Evolutionary conservation across 108 stramenopile genomes (phyloP), one percentile per base, ranked within the genome.

Genomic region (Cyclotella baltica): DNA sequence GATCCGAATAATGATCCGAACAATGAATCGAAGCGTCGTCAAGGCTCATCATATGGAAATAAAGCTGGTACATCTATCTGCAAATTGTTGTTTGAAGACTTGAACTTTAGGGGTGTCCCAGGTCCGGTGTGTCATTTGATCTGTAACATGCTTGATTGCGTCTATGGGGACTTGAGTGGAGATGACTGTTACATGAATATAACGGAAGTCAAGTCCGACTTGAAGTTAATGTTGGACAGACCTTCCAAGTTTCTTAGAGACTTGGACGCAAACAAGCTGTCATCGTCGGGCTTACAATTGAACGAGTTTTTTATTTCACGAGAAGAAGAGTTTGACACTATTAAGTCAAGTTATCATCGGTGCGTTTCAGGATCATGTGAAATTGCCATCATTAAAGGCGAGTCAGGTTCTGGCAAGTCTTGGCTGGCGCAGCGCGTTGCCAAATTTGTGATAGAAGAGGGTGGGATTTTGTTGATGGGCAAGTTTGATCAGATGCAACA

Each of bases 401-500:
- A n/a, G n/a, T n/a, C n/a, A n/a, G n/a, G n/a, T n/a, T n/a, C n/a
- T n/a, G n/a, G n/a, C n/a, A n/a, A n/a, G n/a, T n/a, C n/a, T n/a
- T n/a, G n/a, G n/a, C n/a, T n/a, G n/a, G 70, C 58, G 11, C 27
- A 70, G 1, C 51, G 53, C 10, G 20, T 70, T 3, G 58, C 28
- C 13, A 23, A 31, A 35, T 59, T 38, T 27, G 3, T 70, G 1
- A 2, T 37, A 59, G n/a, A 22, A 13, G n/a, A 20, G 2, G 70
- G 30, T 0, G 70, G 70, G 16, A 59, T 59, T 1, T 70, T 73
- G 30, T 48, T 73, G 46, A n/a, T 36, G 19, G 59, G 72, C 5
- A 73, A 73, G 28, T 73, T 73, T 40, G 72, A 73, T 62, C 62
- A n/a, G n/a, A n/a, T n/a, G n/a, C n/a, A n/a, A n/a, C n/a, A n/a